Evolutionary conservation across 768 basidiomycete species (phyloP), one percentile per base, ranked within the genome.

Genomic region (Psilocybe cyanescens): DNA sequence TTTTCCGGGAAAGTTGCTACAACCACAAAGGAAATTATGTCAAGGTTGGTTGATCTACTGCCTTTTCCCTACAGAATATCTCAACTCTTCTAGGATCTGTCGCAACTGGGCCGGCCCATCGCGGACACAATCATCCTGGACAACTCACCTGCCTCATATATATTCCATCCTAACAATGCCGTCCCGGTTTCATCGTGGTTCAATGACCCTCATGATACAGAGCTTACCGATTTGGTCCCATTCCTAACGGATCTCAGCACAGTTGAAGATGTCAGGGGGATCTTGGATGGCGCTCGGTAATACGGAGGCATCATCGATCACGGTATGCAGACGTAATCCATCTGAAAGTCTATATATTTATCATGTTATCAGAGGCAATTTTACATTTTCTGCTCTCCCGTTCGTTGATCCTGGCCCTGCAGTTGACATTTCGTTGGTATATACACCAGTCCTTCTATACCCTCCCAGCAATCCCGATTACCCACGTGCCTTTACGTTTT

Each of bases 121-220:
- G 83, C 87, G 50, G 94, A 97, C 71, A 94, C 91, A 62, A 98
- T 99, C 71, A 99, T 99, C 77, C 86, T 99, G 68, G 97, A 99
- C 78, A 99, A 99, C 75, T 99, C 97, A 29, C 97, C 97, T 14
- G 97, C 97, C 11, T 97, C 94, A 11, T 99, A 99, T 76, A 97
- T 99, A 62, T 99, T 99, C 84, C 97, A 99, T 72, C 95, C 95
- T 14, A 96, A 97, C 79, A 99, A 99, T 73, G 97, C 97, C 41
- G 97, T 99, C 4, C 97, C 97, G 11, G 96, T 99, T 62, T 98
- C 97, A 46, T 95, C 94, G 59, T 99, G 97, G 97, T 99, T 99
- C 81, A 99, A 98, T 75, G 95, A 95, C 76, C 96, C 96, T 8
- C 97, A 98, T 70, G 97, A 99, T 72, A 97, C 96, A 50, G 97